Evolutionary conservation across 1,139 yeast genomes (phyloP).

Genomic region (Candida smagusa): DNA sequence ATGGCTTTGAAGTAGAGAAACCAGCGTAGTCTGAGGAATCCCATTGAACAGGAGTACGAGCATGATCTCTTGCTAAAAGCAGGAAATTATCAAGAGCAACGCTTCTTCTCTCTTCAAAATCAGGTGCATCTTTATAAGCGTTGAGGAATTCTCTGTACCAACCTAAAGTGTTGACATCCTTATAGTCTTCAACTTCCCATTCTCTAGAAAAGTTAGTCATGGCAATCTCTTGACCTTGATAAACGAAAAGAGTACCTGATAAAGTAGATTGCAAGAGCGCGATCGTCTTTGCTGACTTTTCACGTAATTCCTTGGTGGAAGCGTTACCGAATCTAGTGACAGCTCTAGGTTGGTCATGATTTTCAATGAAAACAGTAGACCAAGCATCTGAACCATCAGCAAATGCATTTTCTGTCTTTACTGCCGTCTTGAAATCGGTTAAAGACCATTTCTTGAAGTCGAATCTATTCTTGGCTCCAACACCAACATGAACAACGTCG

Average conservation of each 20-base stretch:
- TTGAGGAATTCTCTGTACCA: constrained; percentile 35
- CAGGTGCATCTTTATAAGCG: constrained; percentile 26
- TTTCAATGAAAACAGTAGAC: constrained; percentile 55
- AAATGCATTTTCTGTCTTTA: constrained; percentile 32
- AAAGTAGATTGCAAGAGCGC: constrained; percentile 44
- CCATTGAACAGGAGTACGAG: constrained; percentile 63
- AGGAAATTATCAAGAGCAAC: constrained; percentile 31
- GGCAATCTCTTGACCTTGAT: constrained; percentile 62
- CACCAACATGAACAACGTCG: constrained; percentile 44
- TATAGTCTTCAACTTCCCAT: constrained; percentile 50
- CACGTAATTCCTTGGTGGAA: constrained; percentile 28
- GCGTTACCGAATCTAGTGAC: constrained; percentile 52
- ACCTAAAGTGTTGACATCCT: constrained; percentile 47
- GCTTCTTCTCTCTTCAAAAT: constrained; percentile 22
- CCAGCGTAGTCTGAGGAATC: constrained; percentile 43
- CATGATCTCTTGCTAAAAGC: constrained; percentile 49
- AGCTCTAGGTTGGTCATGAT: constrained; percentile 57
- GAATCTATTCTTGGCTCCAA: constrained; percentile 30
- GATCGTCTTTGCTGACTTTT: constrained; percentile 45
- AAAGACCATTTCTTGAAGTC: constrained; percentile 30
- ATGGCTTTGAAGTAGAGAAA: constrained; percentile 47
- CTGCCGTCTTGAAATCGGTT: constrained; percentile 41
- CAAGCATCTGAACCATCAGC: constrained; percentile 54
- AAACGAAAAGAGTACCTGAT: constrained; percentile 55
- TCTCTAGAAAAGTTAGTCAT: constrained; percentile 45